These are phyloP conservation scores for Leucaena leucocephala DNA, from an alignment of 306 rosid genomes.

Conservation along the genomic window DNA sequence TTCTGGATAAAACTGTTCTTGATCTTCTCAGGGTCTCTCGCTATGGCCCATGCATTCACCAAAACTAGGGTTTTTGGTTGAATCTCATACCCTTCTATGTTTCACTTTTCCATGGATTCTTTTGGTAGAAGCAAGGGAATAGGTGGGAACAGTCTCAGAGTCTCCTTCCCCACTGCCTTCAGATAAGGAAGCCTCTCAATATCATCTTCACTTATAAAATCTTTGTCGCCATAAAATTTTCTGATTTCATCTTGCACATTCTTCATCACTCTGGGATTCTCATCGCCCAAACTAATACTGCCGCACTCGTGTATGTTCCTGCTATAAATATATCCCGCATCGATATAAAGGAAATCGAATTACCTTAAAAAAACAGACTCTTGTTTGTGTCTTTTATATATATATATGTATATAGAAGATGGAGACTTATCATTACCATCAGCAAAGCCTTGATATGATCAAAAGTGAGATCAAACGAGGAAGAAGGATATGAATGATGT, in stretches of 20 bases:
- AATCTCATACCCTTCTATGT: constrained; percentile 40
- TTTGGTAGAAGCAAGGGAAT: constrained; percentile 40
- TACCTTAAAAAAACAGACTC: too few relatives aligned
- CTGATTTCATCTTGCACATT: constrained; percentile 39
- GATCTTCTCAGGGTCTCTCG: constrained; percentile 42
- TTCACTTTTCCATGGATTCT: constrained; percentile 37
- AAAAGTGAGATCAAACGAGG: constrained; percentile 40
- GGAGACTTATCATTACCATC: constrained; percentile 35
- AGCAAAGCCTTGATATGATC: constrained; percentile 45
- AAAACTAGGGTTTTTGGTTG: constrained; percentile 29
- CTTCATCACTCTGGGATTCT: constrained; percentile 26
- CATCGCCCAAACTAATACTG: constrained; percentile 40
- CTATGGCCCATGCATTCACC: constrained; percentile 47
- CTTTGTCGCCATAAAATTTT: constrained; percentile 28
- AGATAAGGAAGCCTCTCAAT: constrained; percentile 45
- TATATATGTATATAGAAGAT: too few relatives aligned
- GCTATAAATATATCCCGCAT: constrained; percentile 46
- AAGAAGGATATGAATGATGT: constrained; percentile 41
- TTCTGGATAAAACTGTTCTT: constrained; percentile 39
- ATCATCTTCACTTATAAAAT: constrained; percentile 43
- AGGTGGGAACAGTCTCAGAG: constrained; percentile 44
- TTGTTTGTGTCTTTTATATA: too few relatives aligned
- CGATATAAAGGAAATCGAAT: not conserved
- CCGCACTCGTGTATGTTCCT: constrained; percentile 41
- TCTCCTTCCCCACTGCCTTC: constrained; percentile 43